Base-by-base conservation (phyloP, 2,329 filamentous ascomycete species). In the Fusarium longipes region DNA sequence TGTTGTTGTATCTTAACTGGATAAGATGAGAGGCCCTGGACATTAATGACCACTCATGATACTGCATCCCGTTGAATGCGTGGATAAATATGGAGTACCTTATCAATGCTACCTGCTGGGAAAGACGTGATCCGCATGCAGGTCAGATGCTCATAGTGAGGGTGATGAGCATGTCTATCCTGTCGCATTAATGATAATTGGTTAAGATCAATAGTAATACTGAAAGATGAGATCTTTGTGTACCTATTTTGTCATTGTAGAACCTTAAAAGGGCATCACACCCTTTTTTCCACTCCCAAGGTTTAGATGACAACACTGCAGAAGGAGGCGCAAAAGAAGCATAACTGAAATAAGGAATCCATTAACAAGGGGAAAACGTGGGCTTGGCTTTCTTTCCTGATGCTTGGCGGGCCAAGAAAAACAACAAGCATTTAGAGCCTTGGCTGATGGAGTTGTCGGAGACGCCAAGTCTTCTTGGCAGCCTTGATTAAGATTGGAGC, bases 381-480 rank as follows among this genome's bases (percentile, higher is more conserved):
- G 61, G 42, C 59, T 51, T 68, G 64, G 64, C 64, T 39, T 29
- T 47, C 5, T 45, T 9, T 24, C 38, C 38, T 40, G 22, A 33
- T 48, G 38, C 57, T 63, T 63, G 57, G 57, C 59, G 20, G 7
- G 4, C 20, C 40, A 33, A 39, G 35, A 49, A 29, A 33, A 24
- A 39, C 30, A 27, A 42, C 29, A 38, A 60, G 30, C 30, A 5
- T 33, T 32, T 32, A 8, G 22, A 36, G 53, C 35, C 64, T 67
- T 67, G 64, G 65, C 64, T 42, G 27, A 50, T 33, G 50, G 42
- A 36, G 45, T 25, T 17, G 24, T 49, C n/a, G 45, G 45, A 49
- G 56, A 42, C 40, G 63, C 57, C 64, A 68, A 68, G 55, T 22
- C 64, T 67, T 67, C 59, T 67, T 67, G 64, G 65, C 59, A 65